Percentiles rank a stretch among this genome's conserved stretches.
These are phyloP conservation scores for Amylocystis lapponica DNA, from an alignment of 768 basidiomycete species.

Conservation along the genomic window DNA sequence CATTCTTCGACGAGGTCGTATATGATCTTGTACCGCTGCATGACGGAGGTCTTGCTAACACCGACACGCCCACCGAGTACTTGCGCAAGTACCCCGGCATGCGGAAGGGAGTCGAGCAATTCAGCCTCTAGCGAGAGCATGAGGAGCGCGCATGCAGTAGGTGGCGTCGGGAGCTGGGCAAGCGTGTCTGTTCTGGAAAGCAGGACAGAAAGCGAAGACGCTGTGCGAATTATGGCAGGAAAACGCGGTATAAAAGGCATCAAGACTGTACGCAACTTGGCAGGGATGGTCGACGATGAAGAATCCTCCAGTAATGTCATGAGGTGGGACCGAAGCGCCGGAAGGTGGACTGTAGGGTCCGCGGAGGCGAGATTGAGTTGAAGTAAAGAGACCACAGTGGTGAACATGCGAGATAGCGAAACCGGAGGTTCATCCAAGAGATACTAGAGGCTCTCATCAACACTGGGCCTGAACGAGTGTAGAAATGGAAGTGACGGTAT, in stretches of 20 bases:
- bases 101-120: conserved; percentile 42
- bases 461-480: conserved; percentile 11
- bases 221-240: conserved; percentile 13
- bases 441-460: conserved; percentile 23
- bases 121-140: conserved; percentile 71
- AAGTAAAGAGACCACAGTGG: conserved; percentile 45
- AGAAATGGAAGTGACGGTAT: conserved; percentile 6
- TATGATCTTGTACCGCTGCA: conserved; percentile 63
- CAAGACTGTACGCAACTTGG: conserved; percentile 14
- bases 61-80: conserved; percentile 48
- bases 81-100: conserved; percentile 52
- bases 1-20: conserved; percentile 56
- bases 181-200: conserved; percentile 24
- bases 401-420: conserved; percentile 50
- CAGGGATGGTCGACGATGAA: conserved; percentile 9
- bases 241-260: conserved; percentile 14
- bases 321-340: conserved; percentile 50
- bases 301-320: conserved; percentile 13
- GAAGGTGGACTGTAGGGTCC: conserved; percentile 58
- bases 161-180: conserved; percentile 33
- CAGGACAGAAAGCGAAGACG: conserved; percentile 15
- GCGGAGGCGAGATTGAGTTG: conserved; percentile 45
- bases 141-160: conserved; percentile 63
- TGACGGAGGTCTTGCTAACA: conserved; percentile 47
- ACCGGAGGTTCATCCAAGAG: conserved; percentile 49